Percentiles rank a stretch among this genome's conserved stretches.
Conservation (phyloP, 108 stramenopile species). For the Pseudonitzschia multiseries region DNA sequence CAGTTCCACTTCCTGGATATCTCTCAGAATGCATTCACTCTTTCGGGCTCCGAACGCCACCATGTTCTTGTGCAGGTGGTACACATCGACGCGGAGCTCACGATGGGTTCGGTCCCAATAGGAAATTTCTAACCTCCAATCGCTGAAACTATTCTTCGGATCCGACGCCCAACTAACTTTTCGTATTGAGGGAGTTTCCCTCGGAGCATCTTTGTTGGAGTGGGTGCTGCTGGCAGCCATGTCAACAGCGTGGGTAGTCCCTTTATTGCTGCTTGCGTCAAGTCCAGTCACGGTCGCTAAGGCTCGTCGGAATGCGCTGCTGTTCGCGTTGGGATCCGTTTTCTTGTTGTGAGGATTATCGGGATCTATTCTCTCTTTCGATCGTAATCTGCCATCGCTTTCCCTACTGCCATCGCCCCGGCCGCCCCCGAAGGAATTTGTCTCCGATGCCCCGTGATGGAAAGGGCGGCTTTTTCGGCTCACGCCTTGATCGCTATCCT, state of each 20-base stretch:
- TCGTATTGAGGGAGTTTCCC: background rate
- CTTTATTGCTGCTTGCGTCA: no score
- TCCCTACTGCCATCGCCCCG: background rate
- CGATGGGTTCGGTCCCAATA: background rate
- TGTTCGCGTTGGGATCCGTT: no score
- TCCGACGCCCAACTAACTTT: constrained; percentile 40
- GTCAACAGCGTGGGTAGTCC: no score
- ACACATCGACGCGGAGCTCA: constrained; percentile 20
- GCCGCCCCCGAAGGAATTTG: background rate
- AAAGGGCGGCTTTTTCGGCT: background rate
- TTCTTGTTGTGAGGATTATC: no score
- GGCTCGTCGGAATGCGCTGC: no score
- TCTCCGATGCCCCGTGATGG: background rate
- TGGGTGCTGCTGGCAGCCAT: background rate
- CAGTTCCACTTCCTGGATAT: background rate
- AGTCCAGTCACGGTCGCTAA: no score
- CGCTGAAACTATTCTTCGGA: constrained; percentile 32
- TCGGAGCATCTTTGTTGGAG: background rate
- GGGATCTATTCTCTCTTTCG: no score
- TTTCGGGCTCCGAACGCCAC: constrained; percentile 37
- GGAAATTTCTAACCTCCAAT: constrained; percentile 28
- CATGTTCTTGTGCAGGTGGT: constrained; percentile 37
- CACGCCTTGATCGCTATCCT: background rate
- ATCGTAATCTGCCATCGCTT: background rate
- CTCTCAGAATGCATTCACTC: constrained; percentile 16